Percentiles rank a stretch among this genome's conserved stretches.
Evolutionary conservation across 495 filamentous ascomycete species (phyloP).

Genomic region (Aspergillus haitiensis): DNA sequence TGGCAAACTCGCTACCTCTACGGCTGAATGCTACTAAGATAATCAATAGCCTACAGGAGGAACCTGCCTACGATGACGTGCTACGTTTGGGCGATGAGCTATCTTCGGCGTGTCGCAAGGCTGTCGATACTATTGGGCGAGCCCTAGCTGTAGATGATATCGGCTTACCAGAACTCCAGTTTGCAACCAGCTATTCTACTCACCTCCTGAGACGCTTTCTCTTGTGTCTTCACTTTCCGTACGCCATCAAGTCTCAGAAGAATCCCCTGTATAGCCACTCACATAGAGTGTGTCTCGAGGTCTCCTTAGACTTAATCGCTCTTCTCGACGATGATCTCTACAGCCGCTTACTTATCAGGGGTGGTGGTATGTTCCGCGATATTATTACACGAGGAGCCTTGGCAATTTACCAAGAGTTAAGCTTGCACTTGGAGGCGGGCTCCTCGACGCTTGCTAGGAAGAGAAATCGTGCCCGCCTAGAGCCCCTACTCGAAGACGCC

Average conservation of each 20-base stretch:
- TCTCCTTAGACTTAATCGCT: slow-evolving; percentile 42
- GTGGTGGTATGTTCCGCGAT: slow-evolving; percentile 53
- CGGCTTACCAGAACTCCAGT: not conserved
- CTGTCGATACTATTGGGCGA: slow-evolving; percentile 21
- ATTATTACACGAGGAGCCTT: slow-evolving; percentile 36
- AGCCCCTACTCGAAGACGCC: slow-evolving; percentile 38
- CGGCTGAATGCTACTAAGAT: slow-evolving; percentile 41
- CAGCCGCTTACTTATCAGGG: slow-evolving; percentile 38
- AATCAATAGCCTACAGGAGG: slow-evolving; percentile 47
- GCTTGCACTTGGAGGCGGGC: slow-evolving; percentile 27
- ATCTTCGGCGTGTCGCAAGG: slow-evolving; percentile 32
- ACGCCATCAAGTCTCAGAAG: slow-evolving; percentile 40
- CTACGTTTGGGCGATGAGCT: slow-evolving; percentile 42
- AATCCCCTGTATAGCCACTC: slow-evolving; percentile 53
- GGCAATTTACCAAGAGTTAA: slow-evolving; percentile 42
- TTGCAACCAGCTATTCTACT: slow-evolving; percentile 33
- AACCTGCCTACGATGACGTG: slow-evolving; percentile 47
- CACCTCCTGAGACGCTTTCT: slow-evolving; percentile 48
- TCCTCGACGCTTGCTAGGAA: slow-evolving; percentile 24
- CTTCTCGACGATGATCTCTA: slow-evolving; percentile 43
- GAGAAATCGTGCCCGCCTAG: slow-evolving; percentile 30
- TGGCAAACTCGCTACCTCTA: slow-evolving; percentile 44
- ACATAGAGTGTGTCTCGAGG: slow-evolving; percentile 45
- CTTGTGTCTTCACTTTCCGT: slow-evolving; percentile 49
- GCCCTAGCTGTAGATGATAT: not conserved